Conservation (phyloP, 1,139 yeast genomes). For the Zygoascus hellenicus region DNA sequence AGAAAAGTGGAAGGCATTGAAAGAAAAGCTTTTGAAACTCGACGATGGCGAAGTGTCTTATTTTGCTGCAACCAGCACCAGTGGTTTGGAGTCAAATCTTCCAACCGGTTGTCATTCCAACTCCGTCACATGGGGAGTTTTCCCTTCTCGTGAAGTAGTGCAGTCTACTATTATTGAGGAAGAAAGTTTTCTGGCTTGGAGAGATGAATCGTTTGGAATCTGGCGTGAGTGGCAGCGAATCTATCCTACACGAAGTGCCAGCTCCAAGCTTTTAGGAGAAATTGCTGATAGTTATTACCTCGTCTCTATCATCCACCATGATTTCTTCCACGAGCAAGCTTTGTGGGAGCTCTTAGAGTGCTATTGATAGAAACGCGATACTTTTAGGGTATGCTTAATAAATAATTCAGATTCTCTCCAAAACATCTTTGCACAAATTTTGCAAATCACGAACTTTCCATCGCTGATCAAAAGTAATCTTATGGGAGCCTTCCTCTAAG, state of each 20-base stretch:
- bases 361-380: too few relatives aligned
- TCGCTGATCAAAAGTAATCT: constrained; percentile 16
- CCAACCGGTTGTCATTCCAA: constrained; percentile 43
- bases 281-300: constrained; percentile 62
- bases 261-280: constrained; percentile 55
- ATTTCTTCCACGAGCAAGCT: constrained; percentile 65
- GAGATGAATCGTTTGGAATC: constrained; percentile 85
- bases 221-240: constrained; percentile 91
- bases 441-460: constrained; percentile 15
- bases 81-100: constrained; percentile 54
- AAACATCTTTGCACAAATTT: constrained; percentile 14
- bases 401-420: constrained; percentile 9
- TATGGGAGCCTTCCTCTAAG: constrained; percentile 1
- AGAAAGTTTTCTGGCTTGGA: constrained; percentile 88
- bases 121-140: constrained; percentile 96
- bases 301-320: constrained; percentile 82
- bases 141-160: constrained; percentile 77
- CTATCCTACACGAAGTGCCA: constrained; percentile 51
- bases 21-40: constrained; percentile 45
- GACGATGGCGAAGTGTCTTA: constrained; percentile 52
- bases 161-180: constrained; percentile 86
- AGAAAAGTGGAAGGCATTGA: constrained; percentile 59
- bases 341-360: constrained; percentile 60
- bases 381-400: background rate
- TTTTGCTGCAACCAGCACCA: constrained; percentile 56